Evolutionary conservation across 225 moss, liverwort and hornwort genomes (phyloP), one percentile per base, ranked within the genome.

Genomic region (Pseudisothecium myosuroides): DNA sequence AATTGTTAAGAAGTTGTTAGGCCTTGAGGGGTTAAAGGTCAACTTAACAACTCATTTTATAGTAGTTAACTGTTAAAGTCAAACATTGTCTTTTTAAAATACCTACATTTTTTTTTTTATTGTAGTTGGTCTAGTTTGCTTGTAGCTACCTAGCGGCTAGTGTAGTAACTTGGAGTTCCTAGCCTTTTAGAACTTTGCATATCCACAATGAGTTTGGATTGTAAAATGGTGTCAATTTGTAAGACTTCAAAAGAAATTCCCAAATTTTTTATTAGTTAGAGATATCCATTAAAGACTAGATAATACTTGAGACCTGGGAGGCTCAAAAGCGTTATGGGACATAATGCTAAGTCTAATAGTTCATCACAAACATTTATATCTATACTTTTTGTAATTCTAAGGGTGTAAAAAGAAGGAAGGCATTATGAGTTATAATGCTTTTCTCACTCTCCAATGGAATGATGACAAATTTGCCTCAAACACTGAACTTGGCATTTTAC

Each of bases 221-320:
- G 3, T 29, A 47, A 4, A 0, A 47, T 74, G 7, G 18, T 47
- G 11, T 74, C 3, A 2, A 47, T 18, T 29, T 47, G 29, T 10
- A 17, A 0, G 29, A 45, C 29, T 45, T 73, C 10, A 45, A 45
- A 45, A 47, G 43, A 72, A 39, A 69, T 73, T 45, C 6, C 4
- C 5, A 29, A 0, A 17, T 45, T 29, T 29, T 29, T 47, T 28
- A 47, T 74, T 4, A 7, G 1, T 3, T 74, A 47, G 5, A 18
- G 6, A 73, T 29, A 17, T 76, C 0, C 3, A 1, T 76, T 8
- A 21, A 22, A 1, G 6, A 22, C 23, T 76, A 76, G 14, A 76
- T 22, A 14, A 36, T 22, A 2, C 14, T 76, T 0, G 1, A 76
- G 13, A 52, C 14, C 2, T 0, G 0, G 1, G 14, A 36, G 9